phyloP scores from a whole-genome alignment of 345 rosid species.

The Eutrema japonicum region DNA sequence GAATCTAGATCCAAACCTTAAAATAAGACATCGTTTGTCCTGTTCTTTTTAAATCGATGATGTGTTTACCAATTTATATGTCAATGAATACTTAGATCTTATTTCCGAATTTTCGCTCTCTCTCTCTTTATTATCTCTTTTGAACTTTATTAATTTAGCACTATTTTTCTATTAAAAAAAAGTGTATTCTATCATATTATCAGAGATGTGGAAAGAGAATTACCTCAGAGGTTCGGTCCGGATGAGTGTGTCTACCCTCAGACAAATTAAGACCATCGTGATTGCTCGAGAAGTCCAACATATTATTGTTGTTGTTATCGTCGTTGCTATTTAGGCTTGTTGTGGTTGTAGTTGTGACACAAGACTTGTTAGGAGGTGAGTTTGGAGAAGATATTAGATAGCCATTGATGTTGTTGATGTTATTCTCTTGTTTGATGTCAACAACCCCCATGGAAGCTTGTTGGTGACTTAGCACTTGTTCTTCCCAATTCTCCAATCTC shows the following conservation, averaged over 20 bases:
- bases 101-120: conserved; percentile 8
- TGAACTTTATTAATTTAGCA: too few relatives aligned
- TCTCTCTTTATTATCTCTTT: neutral
- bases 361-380: conserved; percentile 68
- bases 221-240: conserved; percentile 84
- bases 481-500: conserved; percentile 71
- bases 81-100: neutral
- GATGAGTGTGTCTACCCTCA: conserved; percentile 66
- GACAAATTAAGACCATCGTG: conserved; percentile 46
- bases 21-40: conserved; percentile 24
- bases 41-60: conserved; percentile 18
- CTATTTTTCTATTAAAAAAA: neutral
- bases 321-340: conserved; percentile 47
- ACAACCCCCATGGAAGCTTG: conserved; percentile 52
- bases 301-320: conserved; percentile 45
- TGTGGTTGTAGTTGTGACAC: conserved; percentile 59
- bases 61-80: conserved; percentile 19
- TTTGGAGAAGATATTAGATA: conserved; percentile 48
- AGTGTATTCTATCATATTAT: neutral
- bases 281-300: conserved; percentile 71
- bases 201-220: conserved; percentile 4
- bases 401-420: conserved; percentile 47
- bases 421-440: conserved; percentile 68
- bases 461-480: conserved; percentile 59
- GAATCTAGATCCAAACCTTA: conserved; percentile 32